Base-by-base conservation (phyloP, 2,329 filamentous ascomycete species). In the Alternaria longipes region DNA sequence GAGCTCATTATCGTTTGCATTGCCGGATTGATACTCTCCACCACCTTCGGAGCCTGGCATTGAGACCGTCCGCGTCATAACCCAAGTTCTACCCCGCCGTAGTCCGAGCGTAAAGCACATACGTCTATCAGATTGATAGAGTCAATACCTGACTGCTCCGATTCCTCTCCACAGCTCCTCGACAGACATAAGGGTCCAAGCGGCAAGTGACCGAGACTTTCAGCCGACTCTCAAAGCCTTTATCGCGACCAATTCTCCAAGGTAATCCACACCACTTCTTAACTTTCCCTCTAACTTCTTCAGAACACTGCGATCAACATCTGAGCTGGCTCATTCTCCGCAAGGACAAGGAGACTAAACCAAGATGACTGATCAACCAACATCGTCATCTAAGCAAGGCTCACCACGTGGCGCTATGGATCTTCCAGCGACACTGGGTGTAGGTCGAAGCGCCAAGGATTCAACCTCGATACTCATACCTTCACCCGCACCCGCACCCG, bases 381-480 rank as follows among this genome's bases (percentile, higher is more conserved):
- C 36, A 22, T 18, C 14, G 9, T 12, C 24, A 40, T 7, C 38
- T 4, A 51, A 41, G 18, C 30, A 26, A 34, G 8, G 11, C 11
- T 24, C 53, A 38, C 12, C 30, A 20, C 38, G 18, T 36, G 24
- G 41, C 18, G 42, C 44, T 16, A 57, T 54, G 26, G 30, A 28
- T 20, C 36, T 50, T 34, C 45, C 56, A n/a, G 24, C 54, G 1
- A 62, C 53, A 28, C 57, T 50, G 11, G 47, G 41, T 11, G 5
- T 40, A 2, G 45, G 22, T 12, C 34, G 3, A 16, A 28, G 18
- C 34, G 41, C 56, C 24, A 41, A 22, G 4, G 34, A 30, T 1
- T 16, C 32, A 12, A 26, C 24, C 11, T n/a, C 30, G 11, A n/a
- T 5, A 34, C 47, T 20, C 4, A 20, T 16, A 12, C 41, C 12